Conservation (phyloP, 768 basidiomycete genomes). For the Nevesoporus exiguus region DNA sequence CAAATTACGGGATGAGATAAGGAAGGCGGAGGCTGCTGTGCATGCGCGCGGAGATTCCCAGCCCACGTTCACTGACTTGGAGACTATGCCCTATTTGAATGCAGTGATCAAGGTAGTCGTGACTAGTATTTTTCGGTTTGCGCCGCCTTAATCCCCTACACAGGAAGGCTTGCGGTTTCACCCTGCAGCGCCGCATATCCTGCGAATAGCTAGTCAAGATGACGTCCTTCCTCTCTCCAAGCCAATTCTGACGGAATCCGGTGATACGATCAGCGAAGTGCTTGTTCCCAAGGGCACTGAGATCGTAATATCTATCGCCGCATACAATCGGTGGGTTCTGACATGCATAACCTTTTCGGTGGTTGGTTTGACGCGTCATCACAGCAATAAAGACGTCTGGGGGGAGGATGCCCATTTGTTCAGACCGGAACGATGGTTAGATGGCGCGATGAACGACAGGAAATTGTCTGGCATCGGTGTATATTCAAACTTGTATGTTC, state of each 20-base stretch:
- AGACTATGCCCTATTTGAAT: slow-evolving; percentile 45
- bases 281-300: slow-evolving; percentile 50
- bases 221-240: slow-evolving; percentile 58
- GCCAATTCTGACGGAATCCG: slow-evolving; percentile 44
- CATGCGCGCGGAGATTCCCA: slow-evolving; percentile 1
- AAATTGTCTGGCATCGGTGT: slow-evolving; percentile 12
- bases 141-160: slow-evolving; percentile 10
- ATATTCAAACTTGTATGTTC: slow-evolving; percentile 13
- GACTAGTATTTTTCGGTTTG: neutral
- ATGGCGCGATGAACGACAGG: neutral
- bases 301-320: slow-evolving; percentile 47
- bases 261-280: slow-evolving; percentile 40
- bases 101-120: slow-evolving; percentile 31
- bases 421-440: slow-evolving; percentile 12
- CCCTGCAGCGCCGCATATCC: slow-evolving; percentile 47
- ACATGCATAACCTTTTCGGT: neutral
- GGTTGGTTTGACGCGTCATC: neutral
- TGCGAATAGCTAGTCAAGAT: slow-evolving; percentile 48
- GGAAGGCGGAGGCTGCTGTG: neutral
- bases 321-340: slow-evolving; percentile 48
- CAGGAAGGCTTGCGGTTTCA: slow-evolving; percentile 46
- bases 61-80: slow-evolving; percentile 37
- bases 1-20: slow-evolving; percentile 44
- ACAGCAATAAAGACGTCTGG: slow-evolving; percentile 21
- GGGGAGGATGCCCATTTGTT: slow-evolving; percentile 25